Evolutionary conservation across 768 basidiomycete genomes (phyloP), one percentile per base, ranked within the genome.

Genomic region (Boletus pseudo-olivaceus): DNA sequence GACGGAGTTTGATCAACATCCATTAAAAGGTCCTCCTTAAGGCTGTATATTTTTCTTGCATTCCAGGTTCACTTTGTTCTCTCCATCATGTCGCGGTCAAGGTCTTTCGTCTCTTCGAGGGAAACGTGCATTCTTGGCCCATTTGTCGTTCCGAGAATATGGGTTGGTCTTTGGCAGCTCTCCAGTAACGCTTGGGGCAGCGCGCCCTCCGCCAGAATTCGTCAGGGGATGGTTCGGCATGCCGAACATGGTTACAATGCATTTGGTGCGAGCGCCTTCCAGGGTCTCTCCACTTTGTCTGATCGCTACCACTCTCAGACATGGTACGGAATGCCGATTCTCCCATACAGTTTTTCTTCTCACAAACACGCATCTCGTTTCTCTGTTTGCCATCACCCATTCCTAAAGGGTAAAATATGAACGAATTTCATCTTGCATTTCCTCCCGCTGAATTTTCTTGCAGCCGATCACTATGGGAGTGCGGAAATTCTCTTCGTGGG

Each of bases 391-490:
- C 45, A 45, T 57, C 47, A 32, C 49, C 15, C 14, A 46, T 27
- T 30, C 44, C 42, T 53, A 11, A 53, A 71, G 71, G 71, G 72
- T 71, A 58, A 62, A 27, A 30, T 55, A 7, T 47, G 30, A 50
- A 42, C 38, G 26, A 30, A 15, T 50, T 20, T 51, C 45, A 23
- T 49, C 48, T 48, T 35, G 23, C 34, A 17, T 29, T 39, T 34
- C 49, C 35, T 43, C 23, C 54, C 53, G 52, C 55, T 65, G 50
- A 56, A 46, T 49, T 38, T 53, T 44, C 54, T 51, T 54, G 7
- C 58, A 89, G 90, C 90, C 62, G 90, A 93, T 74, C 91, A 93
- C 72, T 93, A 93, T 75, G 90, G 90, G 15, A 82, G 84, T 62
- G 82, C 90, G 20, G 90, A 93, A 67, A 80, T 88, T 56, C 80